Percentiles rank a stretch among this genome's conserved stretches.
Evolutionary conservation across 176 grass and related monocot species (phyloP).

Genomic region (Puccinellia tenuiflora): DNA sequence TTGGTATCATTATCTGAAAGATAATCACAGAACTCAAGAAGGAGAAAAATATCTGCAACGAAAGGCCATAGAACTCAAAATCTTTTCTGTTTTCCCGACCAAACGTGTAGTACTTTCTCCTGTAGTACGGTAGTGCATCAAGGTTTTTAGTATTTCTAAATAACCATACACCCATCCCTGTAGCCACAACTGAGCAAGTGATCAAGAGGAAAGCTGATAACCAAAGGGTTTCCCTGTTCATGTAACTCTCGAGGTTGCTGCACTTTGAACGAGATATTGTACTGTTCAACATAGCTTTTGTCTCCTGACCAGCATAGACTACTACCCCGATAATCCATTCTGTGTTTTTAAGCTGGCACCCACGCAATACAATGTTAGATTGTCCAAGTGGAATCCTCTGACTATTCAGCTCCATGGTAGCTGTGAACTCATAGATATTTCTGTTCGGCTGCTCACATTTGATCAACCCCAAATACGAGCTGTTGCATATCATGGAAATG

Average conservation of each 20-base stretch:
- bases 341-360: constrained; percentile 97
- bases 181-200: constrained; percentile 89
- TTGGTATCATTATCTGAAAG: constrained; percentile 99
- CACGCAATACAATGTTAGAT: constrained; percentile 92
- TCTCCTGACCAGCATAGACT: constrained; percentile 98
- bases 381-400: constrained; percentile 89
- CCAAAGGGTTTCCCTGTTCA: constrained; percentile 99
- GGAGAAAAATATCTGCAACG: constrained; percentile 97
- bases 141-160: constrained; percentile 73
- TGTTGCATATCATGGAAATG: constrained; percentile 48
- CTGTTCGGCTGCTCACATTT: constrained; percentile 94
- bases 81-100: constrained; percentile 76
- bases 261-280: constrained; percentile 95
- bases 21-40: constrained; percentile 99
- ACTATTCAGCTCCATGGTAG: constrained; percentile 82
- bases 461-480: constrained; percentile 66
- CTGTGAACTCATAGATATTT: constrained; percentile 98
- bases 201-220: constrained; percentile 94
- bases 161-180: constrained; percentile 97
- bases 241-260: constrained; percentile 95
- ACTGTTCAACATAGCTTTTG: constrained; percentile 99
- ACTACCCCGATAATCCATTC: constrained; percentile 92
- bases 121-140: constrained; percentile 86
- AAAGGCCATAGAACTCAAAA: constrained; percentile 88
- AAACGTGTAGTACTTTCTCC: constrained; percentile 81